Base-by-base conservation (phyloP, 371 early-diverging fungal species). In the Apophysomyces elegans region DNA sequence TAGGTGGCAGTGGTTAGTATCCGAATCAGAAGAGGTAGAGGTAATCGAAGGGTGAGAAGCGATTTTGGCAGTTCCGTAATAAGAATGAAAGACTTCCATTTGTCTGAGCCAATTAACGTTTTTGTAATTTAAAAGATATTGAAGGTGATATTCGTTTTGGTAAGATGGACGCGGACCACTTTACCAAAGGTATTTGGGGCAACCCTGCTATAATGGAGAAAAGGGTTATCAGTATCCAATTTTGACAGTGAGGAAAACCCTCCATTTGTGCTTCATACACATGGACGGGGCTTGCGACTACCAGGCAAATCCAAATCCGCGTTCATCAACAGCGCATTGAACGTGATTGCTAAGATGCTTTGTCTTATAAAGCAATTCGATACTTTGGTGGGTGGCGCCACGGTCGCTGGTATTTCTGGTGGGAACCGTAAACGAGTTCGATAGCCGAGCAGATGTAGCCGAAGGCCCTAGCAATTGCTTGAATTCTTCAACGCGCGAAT, bases 361-460 rank as follows among this genome's bases (percentile, higher is more conserved):
- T 84, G 87, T 14, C 77, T 89, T 35, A 76, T 75, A 41, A 80
- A 85, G 59, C 83, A 81, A 69, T 77, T 83, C 21, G 74, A 91
- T 71, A 84, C 88, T 2, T 70, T 86, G 37, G 88, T 93, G 16
- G 93, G 93, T 26, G 85, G 90, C 61, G 88, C 82, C 0, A 80
- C 78, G 37, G 63, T 86, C 41, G 86, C 87, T 63, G 90, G 91
- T 46, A 75, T 90, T 32, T 82, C 82, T n/a, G 93, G 85, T 58
- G 93, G 92, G 65, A 91, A 84, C 77, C 77, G 86, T 68, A 91
- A 92, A 83, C 80, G 93, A 58, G 70, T 87, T 21, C 83, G 7
- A 89, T 91, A 43, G 91, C 87, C 12, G 85, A 85, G 68, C 90
- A 93, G 72, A 81, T 93, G 13, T 91, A 7, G 78, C 88, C 32